Conservation (phyloP, 2,329 filamentous ascomycete genomes). For the Lachnellula cervina region DNA sequence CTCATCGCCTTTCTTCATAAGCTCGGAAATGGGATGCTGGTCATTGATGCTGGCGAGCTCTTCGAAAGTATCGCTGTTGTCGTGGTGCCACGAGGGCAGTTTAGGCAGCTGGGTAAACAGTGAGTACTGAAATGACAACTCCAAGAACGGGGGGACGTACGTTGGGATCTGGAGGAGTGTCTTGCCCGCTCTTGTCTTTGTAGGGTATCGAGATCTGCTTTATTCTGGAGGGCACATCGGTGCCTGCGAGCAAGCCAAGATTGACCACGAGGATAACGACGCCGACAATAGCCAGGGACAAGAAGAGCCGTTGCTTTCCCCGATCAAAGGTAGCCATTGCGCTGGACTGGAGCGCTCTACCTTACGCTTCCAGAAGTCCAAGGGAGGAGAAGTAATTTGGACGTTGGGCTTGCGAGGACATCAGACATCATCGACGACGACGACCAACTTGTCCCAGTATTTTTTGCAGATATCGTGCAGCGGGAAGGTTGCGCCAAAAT, state of each 20-base stretch:
- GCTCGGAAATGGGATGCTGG: conserved; percentile 28
- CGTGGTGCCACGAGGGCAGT: conserved; percentile 21
- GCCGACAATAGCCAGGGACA: conserved; percentile 19
- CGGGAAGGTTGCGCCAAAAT: too few species aligned
- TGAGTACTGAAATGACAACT: background rate
- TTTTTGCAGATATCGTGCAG: too few species aligned
- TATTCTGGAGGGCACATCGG: conserved; percentile 24
- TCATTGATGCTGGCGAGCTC: conserved; percentile 24
- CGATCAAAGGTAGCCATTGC: conserved; percentile 22
- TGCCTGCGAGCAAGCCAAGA: conserved; percentile 22
- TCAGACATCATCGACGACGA: background rate
- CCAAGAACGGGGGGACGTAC: conserved; percentile 9
- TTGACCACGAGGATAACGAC: conserved; percentile 26
- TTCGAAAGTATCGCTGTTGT: conserved; percentile 21
- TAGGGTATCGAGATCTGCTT: conserved; percentile 20
- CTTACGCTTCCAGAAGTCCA: background rate
- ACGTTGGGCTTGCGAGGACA: background rate
- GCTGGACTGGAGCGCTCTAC: background rate
- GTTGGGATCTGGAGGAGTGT: conserved; percentile 15
- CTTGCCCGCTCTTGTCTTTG: conserved; percentile 9
- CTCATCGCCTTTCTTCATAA: conserved; percentile 32
- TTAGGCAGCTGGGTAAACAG: conserved; percentile 21
- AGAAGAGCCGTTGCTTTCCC: conserved; percentile 23
- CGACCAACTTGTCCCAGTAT: too few species aligned
- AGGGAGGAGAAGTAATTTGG: background rate